phyloP scores from a whole-genome alignment of 441 rosid species.

The Eutrema salsugineum region DNA sequence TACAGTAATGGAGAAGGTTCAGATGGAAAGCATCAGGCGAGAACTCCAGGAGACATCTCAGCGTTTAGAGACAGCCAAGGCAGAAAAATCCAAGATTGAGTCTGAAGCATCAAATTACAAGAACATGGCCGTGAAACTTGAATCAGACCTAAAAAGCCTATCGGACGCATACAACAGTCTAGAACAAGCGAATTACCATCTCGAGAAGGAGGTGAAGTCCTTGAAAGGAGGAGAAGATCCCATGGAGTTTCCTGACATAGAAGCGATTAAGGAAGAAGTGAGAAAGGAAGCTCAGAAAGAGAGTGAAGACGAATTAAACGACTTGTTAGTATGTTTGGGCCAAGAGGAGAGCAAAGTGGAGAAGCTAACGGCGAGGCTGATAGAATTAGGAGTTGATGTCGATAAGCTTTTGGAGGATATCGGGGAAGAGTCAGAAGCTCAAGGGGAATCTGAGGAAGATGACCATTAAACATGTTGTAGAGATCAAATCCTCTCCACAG shows the following conservation, averaged over 20 bases:
- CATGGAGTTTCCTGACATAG: conserved; percentile 43
- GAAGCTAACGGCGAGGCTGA: conserved; percentile 60
- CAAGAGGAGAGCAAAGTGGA: conserved; percentile 98
- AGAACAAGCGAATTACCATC: conserved; percentile 73
- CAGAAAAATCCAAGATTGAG: conserved; percentile 69
- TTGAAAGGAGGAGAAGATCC: conserved; percentile 58
- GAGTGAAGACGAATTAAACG: conserved; percentile 89
- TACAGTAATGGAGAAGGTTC: conserved; percentile 65
- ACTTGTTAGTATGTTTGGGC: conserved; percentile 94
- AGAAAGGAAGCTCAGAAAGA: conserved; percentile 97
- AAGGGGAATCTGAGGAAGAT: conserved; percentile 68
- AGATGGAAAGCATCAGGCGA: conserved; percentile 63
- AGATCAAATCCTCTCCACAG: conserved; percentile 3
- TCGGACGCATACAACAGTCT: conserved; percentile 93
- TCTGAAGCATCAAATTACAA: conserved; percentile 65
- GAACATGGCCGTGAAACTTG: conserved; percentile 72
- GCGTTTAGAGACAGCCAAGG: conserved; percentile 62
- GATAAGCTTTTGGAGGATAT: conserved; percentile 81
- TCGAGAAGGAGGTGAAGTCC: conserved; percentile 72
- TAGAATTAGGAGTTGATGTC: conserved; percentile 87
- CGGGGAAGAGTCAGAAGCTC: conserved; percentile 80
- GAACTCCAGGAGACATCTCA: conserved; percentile 86
- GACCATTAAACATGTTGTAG: conserved; percentile 14
- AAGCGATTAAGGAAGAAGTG: conserved; percentile 71
- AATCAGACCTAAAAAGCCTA: conserved; percentile 79